phyloP scores from a whole-genome alignment of 2,329 filamentous ascomycete genomes.

The Harringtonia lauricola region DNA sequence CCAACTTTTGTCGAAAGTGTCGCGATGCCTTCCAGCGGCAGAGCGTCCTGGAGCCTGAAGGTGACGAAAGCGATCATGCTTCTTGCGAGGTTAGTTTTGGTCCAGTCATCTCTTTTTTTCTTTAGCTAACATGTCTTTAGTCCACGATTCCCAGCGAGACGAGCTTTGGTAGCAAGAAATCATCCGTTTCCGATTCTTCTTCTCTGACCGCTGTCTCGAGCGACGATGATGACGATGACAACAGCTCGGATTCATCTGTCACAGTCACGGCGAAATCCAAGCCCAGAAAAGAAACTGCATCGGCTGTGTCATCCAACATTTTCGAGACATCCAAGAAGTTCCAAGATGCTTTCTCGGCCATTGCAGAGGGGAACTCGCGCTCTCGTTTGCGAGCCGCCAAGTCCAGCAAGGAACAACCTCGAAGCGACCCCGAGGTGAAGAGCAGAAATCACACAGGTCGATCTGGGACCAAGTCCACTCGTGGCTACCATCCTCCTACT shows the following conservation, averaged over 20 bases:
- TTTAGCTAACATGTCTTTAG: too few species aligned
- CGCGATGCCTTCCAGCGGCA: slow-evolving; percentile 7
- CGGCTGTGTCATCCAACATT: background rate
- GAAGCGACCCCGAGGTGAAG: too few species aligned
- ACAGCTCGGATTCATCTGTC: background rate
- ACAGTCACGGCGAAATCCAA: background rate
- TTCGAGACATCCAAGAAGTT: slow-evolving; percentile 3
- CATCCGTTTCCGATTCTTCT: background rate
- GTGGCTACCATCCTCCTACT: slow-evolving; percentile 6
- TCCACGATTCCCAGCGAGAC: slow-evolving; percentile 2
- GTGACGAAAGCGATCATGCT: background rate
- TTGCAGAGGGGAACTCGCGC: background rate
- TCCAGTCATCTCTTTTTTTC: background rate
- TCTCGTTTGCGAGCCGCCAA: background rate
- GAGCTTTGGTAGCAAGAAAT: background rate
- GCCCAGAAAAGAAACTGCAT: background rate
- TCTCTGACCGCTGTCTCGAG: background rate
- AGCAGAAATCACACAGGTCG: too few species aligned
- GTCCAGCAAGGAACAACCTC: background rate
- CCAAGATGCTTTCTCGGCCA: background rate
- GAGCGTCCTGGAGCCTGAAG: background rate
- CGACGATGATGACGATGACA: background rate
- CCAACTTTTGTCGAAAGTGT: slow-evolving; percentile 25
- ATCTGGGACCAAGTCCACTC: background rate
- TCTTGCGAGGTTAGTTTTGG: background rate